Evolutionary conservation across 2,329 filamentous ascomycete genomes (phyloP).

Genomic region (Hypoxylon sp.): DNA sequence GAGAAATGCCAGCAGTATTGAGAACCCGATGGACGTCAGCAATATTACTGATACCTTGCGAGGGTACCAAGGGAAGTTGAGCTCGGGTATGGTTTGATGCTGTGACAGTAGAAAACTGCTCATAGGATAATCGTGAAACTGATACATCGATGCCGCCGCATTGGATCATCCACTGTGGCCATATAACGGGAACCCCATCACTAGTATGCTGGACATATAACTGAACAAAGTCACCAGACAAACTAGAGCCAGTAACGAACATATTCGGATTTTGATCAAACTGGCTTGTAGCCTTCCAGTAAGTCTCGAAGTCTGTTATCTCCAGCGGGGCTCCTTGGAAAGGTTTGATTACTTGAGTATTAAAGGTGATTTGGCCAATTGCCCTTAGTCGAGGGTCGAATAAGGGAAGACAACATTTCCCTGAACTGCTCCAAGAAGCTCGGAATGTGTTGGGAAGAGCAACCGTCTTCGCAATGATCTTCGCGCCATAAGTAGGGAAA

Average conservation of each 20-base stretch:
- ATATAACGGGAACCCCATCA: slow-evolving; percentile 88
- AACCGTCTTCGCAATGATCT: slow-evolving; percentile 96
- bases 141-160: slow-evolving; percentile 85
- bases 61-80: slow-evolving; percentile 61
- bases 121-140: slow-evolving; percentile 81
- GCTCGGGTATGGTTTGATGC: slow-evolving; percentile 59
- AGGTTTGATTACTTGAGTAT: slow-evolving; percentile 95
- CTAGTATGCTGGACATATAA: slow-evolving; percentile 92
- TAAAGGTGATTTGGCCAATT: slow-evolving; percentile 94
- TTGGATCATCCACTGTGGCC: slow-evolving; percentile 85
- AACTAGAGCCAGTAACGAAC: slow-evolving; percentile 92
- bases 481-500: slow-evolving; percentile 96
- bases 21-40: slow-evolving; percentile 79
- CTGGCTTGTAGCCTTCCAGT: slow-evolving; percentile 98
- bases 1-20: slow-evolving; percentile 81
- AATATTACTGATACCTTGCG: slow-evolving; percentile 68
- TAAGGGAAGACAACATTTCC: slow-evolving; percentile 86
- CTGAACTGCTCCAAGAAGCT: slow-evolving; percentile 79
- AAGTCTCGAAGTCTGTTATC: slow-evolving; percentile 98
- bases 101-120: slow-evolving; percentile 75
- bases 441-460: slow-evolving; percentile 90
- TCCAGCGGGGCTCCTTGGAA: slow-evolving; percentile 93
- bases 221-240: slow-evolving; percentile 95
- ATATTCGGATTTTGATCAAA: slow-evolving; percentile 87
- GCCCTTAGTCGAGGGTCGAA: slow-evolving; percentile 93